Evolutionary conservation across 2,329 filamentous ascomycete genomes (phyloP).

Genomic region (Cladophialophora chaetospira): DNA sequence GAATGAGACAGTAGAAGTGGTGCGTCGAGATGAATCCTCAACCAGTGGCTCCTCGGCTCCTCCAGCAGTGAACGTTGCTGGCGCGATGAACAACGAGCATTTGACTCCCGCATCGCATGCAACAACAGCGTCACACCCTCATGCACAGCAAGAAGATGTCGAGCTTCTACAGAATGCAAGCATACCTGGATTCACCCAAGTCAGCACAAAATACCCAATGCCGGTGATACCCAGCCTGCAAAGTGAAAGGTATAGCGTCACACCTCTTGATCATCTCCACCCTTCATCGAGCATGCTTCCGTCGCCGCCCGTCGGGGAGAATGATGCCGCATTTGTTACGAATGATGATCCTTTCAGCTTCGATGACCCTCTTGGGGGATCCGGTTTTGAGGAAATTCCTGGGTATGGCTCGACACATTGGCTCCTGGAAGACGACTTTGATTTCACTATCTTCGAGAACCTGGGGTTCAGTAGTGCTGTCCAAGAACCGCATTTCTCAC

Average conservation of each 20-base stretch:
- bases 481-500: neutral
- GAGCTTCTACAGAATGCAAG: neutral
- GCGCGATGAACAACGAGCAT: neutral
- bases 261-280: neutral
- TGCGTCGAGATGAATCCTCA: neutral
- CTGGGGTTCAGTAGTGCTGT: neutral
- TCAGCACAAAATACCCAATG: neutral
- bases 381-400: neutral
- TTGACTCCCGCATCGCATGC: neutral
- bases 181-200: neutral
- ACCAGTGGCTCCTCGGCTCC: neutral
- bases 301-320: neutral
- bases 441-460: slow-evolving; percentile 15
- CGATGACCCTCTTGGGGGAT: neutral
- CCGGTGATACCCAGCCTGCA: neutral
- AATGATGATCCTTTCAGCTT: neutral
- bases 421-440: slow-evolving; percentile 20
- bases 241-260: neutral
- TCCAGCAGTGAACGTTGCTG: neutral
- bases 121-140: neutral
- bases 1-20: neutral
- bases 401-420: slow-evolving; percentile 10
- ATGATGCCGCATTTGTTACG: neutral
- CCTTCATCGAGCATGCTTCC: neutral
- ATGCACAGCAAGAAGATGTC: neutral